Evolutionary conservation across 345 rosid species (phyloP).

Genomic region (Populus nigra): DNA sequence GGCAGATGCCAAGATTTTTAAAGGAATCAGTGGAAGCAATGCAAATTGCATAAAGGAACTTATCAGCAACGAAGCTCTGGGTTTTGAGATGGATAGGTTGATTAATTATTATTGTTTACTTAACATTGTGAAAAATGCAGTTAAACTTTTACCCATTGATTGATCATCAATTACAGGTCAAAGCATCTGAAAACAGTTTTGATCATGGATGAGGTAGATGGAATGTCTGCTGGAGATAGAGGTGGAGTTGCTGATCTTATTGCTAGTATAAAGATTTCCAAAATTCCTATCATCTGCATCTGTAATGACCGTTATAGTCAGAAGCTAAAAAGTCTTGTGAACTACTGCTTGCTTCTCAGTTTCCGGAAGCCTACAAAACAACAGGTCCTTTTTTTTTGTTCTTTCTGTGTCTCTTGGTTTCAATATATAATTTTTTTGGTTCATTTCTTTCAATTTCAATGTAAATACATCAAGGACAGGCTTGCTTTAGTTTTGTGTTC

Average conservation of each 20-base stretch:
- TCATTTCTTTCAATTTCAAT: neutral
- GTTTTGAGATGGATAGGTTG: slow-evolving; percentile 59
- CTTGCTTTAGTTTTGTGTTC: neutral
- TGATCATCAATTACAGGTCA: slow-evolving; percentile 46
- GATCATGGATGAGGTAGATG: slow-evolving; percentile 99
- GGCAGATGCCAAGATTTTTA: slow-evolving; percentile 71
- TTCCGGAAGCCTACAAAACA: slow-evolving; percentile 93
- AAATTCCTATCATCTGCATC: slow-evolving; percentile 92
- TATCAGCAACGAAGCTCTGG: slow-evolving; percentile 79
- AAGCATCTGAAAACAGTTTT: slow-evolving; percentile 76
- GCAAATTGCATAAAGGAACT: slow-evolving; percentile 93
- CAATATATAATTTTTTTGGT: neutral
- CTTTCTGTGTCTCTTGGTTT: neutral
- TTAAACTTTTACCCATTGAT: neutral
- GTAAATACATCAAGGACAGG: neutral
- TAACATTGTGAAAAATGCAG: neutral
- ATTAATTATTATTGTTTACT: slow-evolving; percentile 12
- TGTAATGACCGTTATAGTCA: slow-evolving; percentile 98
- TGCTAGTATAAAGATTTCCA: slow-evolving; percentile 91
- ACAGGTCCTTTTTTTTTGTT: slow-evolving; percentile 48
- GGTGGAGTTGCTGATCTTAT: slow-evolving; percentile 98
- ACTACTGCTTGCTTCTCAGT: slow-evolving; percentile 76
- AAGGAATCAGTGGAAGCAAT: slow-evolving; percentile 95
- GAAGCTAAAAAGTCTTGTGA: slow-evolving; percentile 89
- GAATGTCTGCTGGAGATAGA: slow-evolving; percentile 99